These are phyloP conservation scores for Onygena corvina DNA, from an alignment of 2,329 filamentous ascomycete species.

Conservation along the genomic window DNA sequence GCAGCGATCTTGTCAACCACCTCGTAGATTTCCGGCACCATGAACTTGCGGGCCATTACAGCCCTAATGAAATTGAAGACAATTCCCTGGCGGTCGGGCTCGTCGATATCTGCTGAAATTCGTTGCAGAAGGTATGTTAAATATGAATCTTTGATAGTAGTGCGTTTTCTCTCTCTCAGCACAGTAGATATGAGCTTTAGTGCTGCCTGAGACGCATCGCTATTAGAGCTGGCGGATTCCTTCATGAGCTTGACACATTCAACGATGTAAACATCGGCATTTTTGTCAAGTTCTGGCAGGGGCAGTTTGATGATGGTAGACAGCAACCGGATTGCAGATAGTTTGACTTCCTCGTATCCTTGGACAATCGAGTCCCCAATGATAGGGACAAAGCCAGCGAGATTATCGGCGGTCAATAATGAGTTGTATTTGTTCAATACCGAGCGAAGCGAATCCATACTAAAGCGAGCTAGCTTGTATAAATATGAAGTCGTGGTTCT, in stretches of 20 bases:
- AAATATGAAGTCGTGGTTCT: conserved; percentile 65
- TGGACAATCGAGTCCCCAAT: conserved; percentile 76
- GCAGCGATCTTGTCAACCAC: conserved; percentile 76
- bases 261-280: conserved; percentile 64
- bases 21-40: conserved; percentile 83
- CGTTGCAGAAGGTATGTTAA: conserved; percentile 72
- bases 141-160: conserved; percentile 66
- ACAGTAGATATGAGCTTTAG: conserved; percentile 79
- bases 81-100: conserved; percentile 81
- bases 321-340: conserved; percentile 74
- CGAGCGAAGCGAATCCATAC: conserved; percentile 72
- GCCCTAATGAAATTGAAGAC: conserved; percentile 90
- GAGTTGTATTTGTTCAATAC: conserved; percentile 77
- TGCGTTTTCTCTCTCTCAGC: conserved; percentile 64
- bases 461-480: conserved; percentile 79
- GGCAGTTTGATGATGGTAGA: conserved; percentile 75
- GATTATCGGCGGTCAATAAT: conserved; percentile 64
- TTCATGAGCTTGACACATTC: conserved; percentile 77
- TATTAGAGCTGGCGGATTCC: conserved; percentile 62
- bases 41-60: conserved; percentile 69
- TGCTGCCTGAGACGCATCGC: conserved; percentile 74
- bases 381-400: conserved; percentile 76
- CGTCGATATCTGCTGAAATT: conserved; percentile 77
- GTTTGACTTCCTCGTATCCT: conserved; percentile 83
- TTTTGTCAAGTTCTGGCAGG: conserved; percentile 55